Evolutionary conservation across 2,329 filamentous ascomycete genomes (phyloP), one percentile per base, ranked within the genome.

Genomic region (Fusarium austroafricanum): DNA sequence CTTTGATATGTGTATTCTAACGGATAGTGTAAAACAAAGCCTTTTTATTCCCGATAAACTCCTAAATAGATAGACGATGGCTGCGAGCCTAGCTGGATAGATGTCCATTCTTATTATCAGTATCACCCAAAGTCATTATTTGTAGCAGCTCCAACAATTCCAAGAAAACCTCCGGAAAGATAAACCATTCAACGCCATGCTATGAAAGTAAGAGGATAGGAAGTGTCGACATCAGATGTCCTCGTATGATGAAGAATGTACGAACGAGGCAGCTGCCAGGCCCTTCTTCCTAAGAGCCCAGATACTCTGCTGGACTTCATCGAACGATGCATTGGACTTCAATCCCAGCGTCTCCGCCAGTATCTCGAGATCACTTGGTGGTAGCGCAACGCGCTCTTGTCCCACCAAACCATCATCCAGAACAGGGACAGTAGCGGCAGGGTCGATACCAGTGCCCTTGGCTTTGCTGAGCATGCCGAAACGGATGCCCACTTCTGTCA

Each of bases 401-500:
- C 47, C 50, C 28, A 55, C 40, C 33, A 67, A 53, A 33, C 65
- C 60, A 4, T 67, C 67, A 31, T 72, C 60, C 12, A 74, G 50
- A 33, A 68, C 55, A 2, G 67, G 63, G 10, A 59, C 57, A 20
- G 69, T 38, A 31, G 65, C 37, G 15, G 55, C 53, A 1, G 67
- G 58, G 6, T 56, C 53, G 21, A 49, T 54, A 17, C 43, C 42
- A n/a, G 58, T 57, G 17, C 58, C 56, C 26, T 73, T 74, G 21
- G 72, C 72, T 50, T 75, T 69, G 51, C 47, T 68, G 45, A 97
- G 81, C 54, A 97, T 91, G 28, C 85, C 89, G 75, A 98, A 98
- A 9, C 96, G 87, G 50, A 99, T 82, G 55, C 91, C 88, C 10
- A 98, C 95, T 80, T 99, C 96, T 5, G 91, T 90, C 50, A 93